Base-by-base conservation (phyloP, 78 protist species). In the Dictyostelium citrinum region DNA sequence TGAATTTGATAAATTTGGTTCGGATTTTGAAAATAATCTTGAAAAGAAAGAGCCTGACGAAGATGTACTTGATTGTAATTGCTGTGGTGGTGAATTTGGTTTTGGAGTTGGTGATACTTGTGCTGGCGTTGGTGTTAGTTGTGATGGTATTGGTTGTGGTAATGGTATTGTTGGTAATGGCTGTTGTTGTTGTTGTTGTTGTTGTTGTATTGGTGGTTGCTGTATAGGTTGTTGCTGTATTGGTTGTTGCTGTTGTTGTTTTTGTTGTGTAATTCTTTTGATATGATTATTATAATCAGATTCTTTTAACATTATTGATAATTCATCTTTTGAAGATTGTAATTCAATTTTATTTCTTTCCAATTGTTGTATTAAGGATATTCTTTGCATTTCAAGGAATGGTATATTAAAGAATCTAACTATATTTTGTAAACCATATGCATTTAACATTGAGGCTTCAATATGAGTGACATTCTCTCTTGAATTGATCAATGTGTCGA, bases 391-490 rank as follows among this genome's bases (percentile, higher is more conserved):
- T 7, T 88, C 51, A 1, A 88, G 37, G 55, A 88, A 88, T 11
- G 93, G 93, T 5, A 88, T 61, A 35, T 88, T 88, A 14, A 88
- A 78, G 70, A 79, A 88, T 24, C 81, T 88, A n/a, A 88, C 77
- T 10, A 88, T 68, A 16, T 78, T 39, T 49, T 35, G 27, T 77
- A 88, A n/a, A 31, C 93, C 93, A 35, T 35, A 88, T 10, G 93
- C 93, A 67, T 88, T 88, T 60, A 79, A 31, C 93, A 88, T 88
- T 41, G 93, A 88, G 1, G 93, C 93, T 9, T 88, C 93, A 35
- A 88, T 46, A 68, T 88, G 93, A 3, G 46, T 45, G 24, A 88
- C 81, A 20, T 78, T 55, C 1, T 31, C 39, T 12, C 93, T 81
- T 7, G 29, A 22, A 11, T 78, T 72, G 10, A 83, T 77, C 3